Evolutionary conservation across 108 stramenopile species (phyloP).

Genomic region (Cyclotella baltica): DNA sequence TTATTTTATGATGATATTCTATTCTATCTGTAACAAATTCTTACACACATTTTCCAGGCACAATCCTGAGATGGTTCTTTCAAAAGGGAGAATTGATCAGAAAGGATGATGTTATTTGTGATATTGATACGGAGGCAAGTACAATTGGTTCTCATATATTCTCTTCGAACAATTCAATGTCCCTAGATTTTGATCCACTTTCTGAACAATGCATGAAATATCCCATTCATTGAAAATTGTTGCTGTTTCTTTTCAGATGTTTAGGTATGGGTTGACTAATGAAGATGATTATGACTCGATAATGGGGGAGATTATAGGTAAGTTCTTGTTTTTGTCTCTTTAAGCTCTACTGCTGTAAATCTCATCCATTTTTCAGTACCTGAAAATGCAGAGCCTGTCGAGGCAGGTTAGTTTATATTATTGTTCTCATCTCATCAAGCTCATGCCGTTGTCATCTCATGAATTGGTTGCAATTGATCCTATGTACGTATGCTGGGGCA

Average conservation of each 20-base stretch:
- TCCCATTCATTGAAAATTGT: background rate
- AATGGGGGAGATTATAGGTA: slow-evolving; percentile 49
- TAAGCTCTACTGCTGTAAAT: background rate
- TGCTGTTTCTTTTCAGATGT: slow-evolving; percentile 14
- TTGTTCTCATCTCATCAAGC: no score
- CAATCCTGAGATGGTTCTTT: slow-evolving; percentile 51
- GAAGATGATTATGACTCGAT: slow-evolving; percentile 52
- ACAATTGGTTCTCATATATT: background rate
- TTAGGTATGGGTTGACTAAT: slow-evolving; percentile 54
- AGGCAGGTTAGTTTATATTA: no score
- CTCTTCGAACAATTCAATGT: background rate
- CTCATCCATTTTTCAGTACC: background rate
- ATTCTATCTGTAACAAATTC: background rate
- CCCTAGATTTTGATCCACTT: background rate
- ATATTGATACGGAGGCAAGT: slow-evolving; percentile 48
- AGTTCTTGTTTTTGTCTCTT: background rate
- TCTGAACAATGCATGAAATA: background rate
- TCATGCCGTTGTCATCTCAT: no score
- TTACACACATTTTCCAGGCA: slow-evolving; percentile 9
- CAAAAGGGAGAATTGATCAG: slow-evolving; percentile 48
- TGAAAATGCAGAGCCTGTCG: slow-evolving; percentile 39
- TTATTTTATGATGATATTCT: background rate
- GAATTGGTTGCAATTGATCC: no score
- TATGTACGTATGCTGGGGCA: no score
- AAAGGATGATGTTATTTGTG: slow-evolving; percentile 48